Base-by-base conservation (phyloP, 1,284 basidiomycete species). In the Ganoderma resinaceum region DNA sequence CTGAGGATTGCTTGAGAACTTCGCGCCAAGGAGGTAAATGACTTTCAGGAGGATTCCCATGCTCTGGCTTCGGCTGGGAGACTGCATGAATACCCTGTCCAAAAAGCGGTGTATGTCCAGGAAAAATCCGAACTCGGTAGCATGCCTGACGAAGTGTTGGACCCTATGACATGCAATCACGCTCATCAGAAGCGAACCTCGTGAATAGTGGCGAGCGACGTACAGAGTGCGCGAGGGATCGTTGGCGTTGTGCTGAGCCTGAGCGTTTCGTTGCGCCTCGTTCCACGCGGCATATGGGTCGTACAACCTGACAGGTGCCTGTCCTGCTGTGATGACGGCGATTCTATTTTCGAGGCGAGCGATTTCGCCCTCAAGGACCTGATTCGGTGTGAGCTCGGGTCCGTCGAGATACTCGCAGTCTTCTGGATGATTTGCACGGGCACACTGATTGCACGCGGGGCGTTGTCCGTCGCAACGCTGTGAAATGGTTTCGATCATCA, bases 41-140 rank as follows among this genome's bases (percentile, higher is more conserved):
- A 72, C 72, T 64, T 76, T 74, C 26, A 76, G 72, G 20, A 79
- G 69, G 18, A 76, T 72, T 1, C 73, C 66, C 26, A 76, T 70
- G 37, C 76, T 68, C 58, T 70, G 67, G 26, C 76, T 71, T 62
- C 73, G 68, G 61, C 72, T 69, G 68, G 75, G 65, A 62, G 76
- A 35, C 72, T 72, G 67, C 46, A 67, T 49, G 66, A 70, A 77
- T 40, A 78, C 75, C 62, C 70, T 72, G 62, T 69, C 72, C 38
- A 80, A 69, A 66, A 84, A 83, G 35, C 80, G 79, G 14, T 75
- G 66, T 20, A 75, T 68, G 70, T 84, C 74, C n/a, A 85, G 76
- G 74, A 85, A 84, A 65, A 84, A 84, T 2, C 83, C 82, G 61
- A 82, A 78, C 40, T 81, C 78, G 29, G 76, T 76, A 29, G 78